These are phyloP conservation scores for Coemansia sp. DNA, from an alignment of 192 early-diverging fungal species.

Conservation along the genomic window DNA sequence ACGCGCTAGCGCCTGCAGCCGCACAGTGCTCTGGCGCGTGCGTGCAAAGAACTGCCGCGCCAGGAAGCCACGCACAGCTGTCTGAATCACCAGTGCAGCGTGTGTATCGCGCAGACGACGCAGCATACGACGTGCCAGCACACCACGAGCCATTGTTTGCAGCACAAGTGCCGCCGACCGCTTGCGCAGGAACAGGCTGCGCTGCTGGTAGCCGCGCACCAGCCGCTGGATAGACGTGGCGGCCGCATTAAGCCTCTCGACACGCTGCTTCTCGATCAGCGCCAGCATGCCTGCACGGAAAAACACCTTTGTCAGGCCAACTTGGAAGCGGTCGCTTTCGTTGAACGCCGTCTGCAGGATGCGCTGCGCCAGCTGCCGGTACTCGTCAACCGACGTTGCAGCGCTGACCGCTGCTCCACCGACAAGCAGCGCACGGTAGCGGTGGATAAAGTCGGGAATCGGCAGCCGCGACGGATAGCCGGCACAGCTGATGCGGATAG, in stretches of 20 bases:
- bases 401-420: constrained; percentile 52
- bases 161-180: constrained; percentile 62
- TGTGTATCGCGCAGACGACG: constrained; percentile 57
- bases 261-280: constrained; percentile 76
- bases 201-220: constrained; percentile 67
- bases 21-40: constrained; percentile 55
- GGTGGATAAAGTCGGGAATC: constrained; percentile 90
- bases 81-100: constrained; percentile 78
- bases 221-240: constrained; percentile 90
- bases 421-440: constrained; percentile 60
- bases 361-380: constrained; percentile 57
- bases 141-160: constrained; percentile 66
- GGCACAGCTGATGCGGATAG: constrained; percentile 96
- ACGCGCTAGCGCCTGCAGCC: constrained; percentile 67
- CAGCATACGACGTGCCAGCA: constrained; percentile 56
- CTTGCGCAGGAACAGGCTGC: constrained; percentile 56
- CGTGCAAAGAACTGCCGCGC: constrained; percentile 52
- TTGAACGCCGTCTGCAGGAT: constrained; percentile 67
- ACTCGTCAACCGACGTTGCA: constrained; percentile 45
- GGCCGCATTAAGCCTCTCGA: constrained; percentile 75
- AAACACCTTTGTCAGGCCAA: constrained; percentile 95
- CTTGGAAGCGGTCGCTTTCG: constrained; percentile 86
- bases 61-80: constrained; percentile 63
- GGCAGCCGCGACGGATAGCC: constrained; percentile 92
- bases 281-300: constrained; percentile 94